phyloP scores from a whole-genome alignment of 2,329 filamentous ascomycete genomes.

The Phaeomoniella chlamydospora region DNA sequence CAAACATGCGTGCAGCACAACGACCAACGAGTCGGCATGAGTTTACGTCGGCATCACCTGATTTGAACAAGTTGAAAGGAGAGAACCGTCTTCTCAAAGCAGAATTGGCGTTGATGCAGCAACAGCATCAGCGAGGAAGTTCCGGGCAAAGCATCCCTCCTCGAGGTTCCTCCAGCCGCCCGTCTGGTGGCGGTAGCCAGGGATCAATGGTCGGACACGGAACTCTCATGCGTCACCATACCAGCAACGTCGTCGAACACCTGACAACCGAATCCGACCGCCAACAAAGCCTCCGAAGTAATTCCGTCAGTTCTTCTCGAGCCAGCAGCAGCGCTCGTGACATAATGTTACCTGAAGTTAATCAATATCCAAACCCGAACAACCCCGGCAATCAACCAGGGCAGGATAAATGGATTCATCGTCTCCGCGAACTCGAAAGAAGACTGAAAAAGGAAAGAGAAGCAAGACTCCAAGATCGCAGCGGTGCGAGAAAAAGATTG shows the following conservation, averaged over 20 bases:
- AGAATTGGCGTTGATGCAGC: slow-evolving; percentile 53
- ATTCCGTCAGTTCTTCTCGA: neutral
- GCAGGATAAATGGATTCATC: slow-evolving; percentile 70
- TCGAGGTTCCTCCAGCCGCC: slow-evolving; percentile 18
- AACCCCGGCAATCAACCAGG: slow-evolving; percentile 20
- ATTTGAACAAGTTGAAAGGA: slow-evolving; percentile 42
- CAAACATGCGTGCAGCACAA: slow-evolving; percentile 14
- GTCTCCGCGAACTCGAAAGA: slow-evolving; percentile 74
- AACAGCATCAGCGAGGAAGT: slow-evolving; percentile 8
- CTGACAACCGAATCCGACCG: slow-evolving; percentile 5
- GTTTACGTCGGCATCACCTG: slow-evolving; percentile 22
- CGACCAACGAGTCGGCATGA: slow-evolving; percentile 5
- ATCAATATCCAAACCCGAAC: slow-evolving; percentile 12
- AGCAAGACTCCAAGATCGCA: slow-evolving; percentile 68
- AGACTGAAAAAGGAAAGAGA: slow-evolving; percentile 84
- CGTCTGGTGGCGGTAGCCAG: slow-evolving; percentile 6
- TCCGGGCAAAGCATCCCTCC: slow-evolving; percentile 10
- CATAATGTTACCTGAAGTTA: slow-evolving; percentile 12
- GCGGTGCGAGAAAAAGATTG: slow-evolving; percentile 64
- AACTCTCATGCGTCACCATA: slow-evolving; percentile 40
- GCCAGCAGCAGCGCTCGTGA: neutral
- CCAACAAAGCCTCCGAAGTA: neutral
- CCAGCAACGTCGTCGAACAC: slow-evolving; percentile 33
- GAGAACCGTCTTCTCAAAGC: slow-evolving; percentile 47
- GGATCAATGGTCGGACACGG: slow-evolving; percentile 25